These are phyloP conservation scores for Erysiphe pulchra DNA, from an alignment of 2,329 filamentous ascomycete species.

Conservation along the genomic window DNA sequence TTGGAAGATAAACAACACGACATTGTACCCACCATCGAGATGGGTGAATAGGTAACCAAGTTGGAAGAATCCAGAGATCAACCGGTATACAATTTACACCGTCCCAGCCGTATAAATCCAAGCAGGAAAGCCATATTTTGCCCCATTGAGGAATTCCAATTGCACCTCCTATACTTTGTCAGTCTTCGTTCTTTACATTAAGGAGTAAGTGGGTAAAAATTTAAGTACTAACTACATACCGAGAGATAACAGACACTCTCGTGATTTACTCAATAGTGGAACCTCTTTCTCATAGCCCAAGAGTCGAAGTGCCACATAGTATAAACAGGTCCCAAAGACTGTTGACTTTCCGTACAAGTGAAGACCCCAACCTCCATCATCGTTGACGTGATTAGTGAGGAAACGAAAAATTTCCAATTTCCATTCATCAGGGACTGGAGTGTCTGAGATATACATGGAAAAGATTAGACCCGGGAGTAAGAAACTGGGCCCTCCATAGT, in stretches of 20 bases:
- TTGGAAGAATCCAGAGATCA: too few relatives aligned
- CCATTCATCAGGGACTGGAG: conserved; percentile 55
- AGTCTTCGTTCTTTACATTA: too few relatives aligned
- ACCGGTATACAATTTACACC: too few relatives aligned
- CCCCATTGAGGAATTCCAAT: conserved; percentile 14
- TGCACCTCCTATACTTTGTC: conserved; percentile 4
- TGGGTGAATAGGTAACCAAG: conserved; percentile 50
- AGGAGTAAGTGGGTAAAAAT: too few relatives aligned
- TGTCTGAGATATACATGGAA: conserved; percentile 71
- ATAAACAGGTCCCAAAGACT: conserved; percentile 72
- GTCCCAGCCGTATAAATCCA: too few relatives aligned
- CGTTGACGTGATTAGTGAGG: conserved; percentile 58
- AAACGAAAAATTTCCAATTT: conserved; percentile 83
- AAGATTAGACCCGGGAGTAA: conserved; percentile 67
- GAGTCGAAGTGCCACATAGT: conserved; percentile 59
- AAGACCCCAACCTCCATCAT: conserved; percentile 90
- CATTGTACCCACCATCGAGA: conserved; percentile 99
- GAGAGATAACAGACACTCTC: conserved; percentile 47
- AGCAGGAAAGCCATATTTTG: too few relatives aligned
- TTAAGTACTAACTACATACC: too few relatives aligned
- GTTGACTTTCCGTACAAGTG: conserved; percentile 87
- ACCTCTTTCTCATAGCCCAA: conserved; percentile 68
- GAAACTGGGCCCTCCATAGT: conserved; percentile 96
- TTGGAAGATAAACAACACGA: conserved; percentile 81
- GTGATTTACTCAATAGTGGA: conserved; percentile 60